A percentile compares a stretch with the other conserved stretches of the same genome.
phyloP scores from a whole-genome alignment of 768 basidiomycete species.

The Boletus reticulatus region DNA sequence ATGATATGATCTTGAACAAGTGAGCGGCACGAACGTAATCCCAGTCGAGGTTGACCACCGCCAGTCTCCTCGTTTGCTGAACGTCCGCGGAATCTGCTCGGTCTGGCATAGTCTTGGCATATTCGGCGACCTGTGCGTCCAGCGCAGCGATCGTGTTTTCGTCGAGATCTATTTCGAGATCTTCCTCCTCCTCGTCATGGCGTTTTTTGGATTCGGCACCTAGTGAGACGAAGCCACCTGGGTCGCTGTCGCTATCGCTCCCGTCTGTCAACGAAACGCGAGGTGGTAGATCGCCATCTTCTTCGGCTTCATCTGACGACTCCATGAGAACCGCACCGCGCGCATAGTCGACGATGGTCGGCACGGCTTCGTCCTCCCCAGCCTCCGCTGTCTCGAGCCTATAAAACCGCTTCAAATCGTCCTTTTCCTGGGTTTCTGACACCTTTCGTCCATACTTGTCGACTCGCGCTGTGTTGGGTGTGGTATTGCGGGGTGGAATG shows the following conservation, averaged over 20 bases:
- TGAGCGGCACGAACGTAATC: conserved; percentile 90
- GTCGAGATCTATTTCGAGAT: conserved; percentile 70
- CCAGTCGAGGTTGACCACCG: conserved; percentile 97
- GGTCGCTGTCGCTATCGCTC: conserved; percentile 48
- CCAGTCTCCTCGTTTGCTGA: conserved; percentile 65
- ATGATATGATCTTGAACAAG: conserved; percentile 90
- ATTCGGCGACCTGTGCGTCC: conserved; percentile 70
- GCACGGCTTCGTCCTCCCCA: conserved; percentile 17
- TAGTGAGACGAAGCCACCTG: conserved; percentile 47
- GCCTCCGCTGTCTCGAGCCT: conserved; percentile 50
- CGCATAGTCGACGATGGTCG: conserved; percentile 70
- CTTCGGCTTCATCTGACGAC: conserved; percentile 79
- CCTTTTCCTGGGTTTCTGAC: conserved; percentile 65
- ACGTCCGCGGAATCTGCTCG: conserved; percentile 42
- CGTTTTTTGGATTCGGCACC: conserved; percentile 37
- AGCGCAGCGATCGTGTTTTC: conserved; percentile 70
- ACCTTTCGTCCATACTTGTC: conserved; percentile 89
- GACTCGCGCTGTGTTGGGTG: conserved; percentile 47
- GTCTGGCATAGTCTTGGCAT: conserved; percentile 46
- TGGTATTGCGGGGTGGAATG: not conserved
- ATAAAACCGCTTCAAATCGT: conserved; percentile 79
- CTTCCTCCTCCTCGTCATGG: conserved; percentile 43
- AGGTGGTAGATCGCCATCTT: conserved; percentile 11
- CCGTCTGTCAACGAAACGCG: conserved; percentile 30
- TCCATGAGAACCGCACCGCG: conserved; percentile 86